These are phyloP conservation scores for Lagenidium giganteum DNA, from an alignment of 352 stramenopile species.

Conservation along the genomic window DNA sequence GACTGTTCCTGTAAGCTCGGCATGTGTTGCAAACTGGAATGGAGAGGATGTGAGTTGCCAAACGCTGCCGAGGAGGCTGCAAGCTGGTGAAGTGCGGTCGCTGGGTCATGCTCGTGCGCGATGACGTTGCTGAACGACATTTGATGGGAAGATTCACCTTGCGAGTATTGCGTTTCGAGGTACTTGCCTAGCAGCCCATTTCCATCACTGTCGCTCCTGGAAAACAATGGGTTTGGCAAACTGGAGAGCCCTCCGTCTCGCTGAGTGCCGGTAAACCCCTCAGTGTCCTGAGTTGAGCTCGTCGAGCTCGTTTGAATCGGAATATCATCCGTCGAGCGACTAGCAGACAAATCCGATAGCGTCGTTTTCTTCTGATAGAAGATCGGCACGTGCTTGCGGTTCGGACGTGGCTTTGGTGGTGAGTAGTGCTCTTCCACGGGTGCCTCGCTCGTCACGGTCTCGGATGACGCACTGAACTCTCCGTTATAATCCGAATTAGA, in stretches of 20 bases:
- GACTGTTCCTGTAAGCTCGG: too few relatives aligned
- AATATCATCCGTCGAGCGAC: conserved; percentile 31
- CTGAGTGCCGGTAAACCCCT: too few relatives aligned
- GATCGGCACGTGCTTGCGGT: conserved; percentile 78
- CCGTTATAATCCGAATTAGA: too few relatives aligned
- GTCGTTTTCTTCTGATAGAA: conserved; percentile 60
- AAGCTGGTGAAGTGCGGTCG: conserved; percentile 46
- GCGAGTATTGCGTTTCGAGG: too few relatives aligned
- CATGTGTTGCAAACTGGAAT: conserved; percentile 16
- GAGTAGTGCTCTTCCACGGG: conserved; percentile 20
- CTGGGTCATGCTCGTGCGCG: conserved; percentile 15
- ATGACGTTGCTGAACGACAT: conserved; percentile 42
- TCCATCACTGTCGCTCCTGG: too few relatives aligned
- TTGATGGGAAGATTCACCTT: too few relatives aligned
- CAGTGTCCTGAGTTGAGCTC: conserved; percentile 24
- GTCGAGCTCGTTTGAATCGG: conserved; percentile 26
- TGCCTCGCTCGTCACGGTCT: conserved; percentile 2
- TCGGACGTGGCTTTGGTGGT: conserved; percentile 68
- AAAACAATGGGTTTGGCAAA: too few relatives aligned
- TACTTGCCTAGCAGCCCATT: too few relatives aligned
- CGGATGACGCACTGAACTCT: background rate
- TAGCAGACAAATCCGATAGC: conserved; percentile 22
- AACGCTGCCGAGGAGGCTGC: conserved; percentile 49
- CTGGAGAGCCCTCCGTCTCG: too few relatives aligned
- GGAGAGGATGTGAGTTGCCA: too few relatives aligned